Percentiles rank a stretch among this genome's conserved stretches.
Evolutionary conservation across 2,329 filamentous ascomycete genomes (phyloP).

Genomic region (Talaromyces albobiverticillius): DNA sequence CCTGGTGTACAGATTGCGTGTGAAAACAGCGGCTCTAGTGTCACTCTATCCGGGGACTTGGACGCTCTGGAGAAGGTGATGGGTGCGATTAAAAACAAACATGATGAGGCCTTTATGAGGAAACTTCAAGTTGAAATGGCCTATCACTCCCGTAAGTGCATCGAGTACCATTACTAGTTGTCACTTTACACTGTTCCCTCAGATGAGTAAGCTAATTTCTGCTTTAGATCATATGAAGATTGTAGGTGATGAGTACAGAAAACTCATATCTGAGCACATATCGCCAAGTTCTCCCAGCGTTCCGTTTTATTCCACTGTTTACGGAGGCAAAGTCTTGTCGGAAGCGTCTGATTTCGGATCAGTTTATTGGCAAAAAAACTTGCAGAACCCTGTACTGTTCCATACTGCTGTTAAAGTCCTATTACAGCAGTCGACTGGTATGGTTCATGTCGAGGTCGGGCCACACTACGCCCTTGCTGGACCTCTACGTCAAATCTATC

Average conservation of each 20-base stretch:
- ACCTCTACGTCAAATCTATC: conserved; percentile 15
- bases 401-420: neutral
- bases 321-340: neutral
- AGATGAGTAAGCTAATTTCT: too few species aligned
- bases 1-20: conserved; percentile 13
- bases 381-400: conserved; percentile 16
- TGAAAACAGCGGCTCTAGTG: conserved; percentile 12
- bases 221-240: conserved; percentile 10
- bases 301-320: neutral
- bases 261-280: neutral
- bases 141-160: conserved; percentile 4
- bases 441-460: conserved; percentile 12
- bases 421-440: too few species aligned
- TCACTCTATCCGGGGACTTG: conserved; percentile 13
- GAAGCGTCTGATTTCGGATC: neutral
- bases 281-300: neutral
- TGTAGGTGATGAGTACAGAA: conserved; percentile 10
- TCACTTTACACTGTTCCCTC: too few species aligned
- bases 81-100: neutral
- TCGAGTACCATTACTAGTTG: too few species aligned
- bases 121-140: neutral
- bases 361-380: neutral
- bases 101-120: neutral
- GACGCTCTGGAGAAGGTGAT: conserved; percentile 1
- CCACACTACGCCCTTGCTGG: conserved; percentile 18